Conservation (phyloP, 108 stramenopile genomes). For the Skeletonema grethae region DNA sequence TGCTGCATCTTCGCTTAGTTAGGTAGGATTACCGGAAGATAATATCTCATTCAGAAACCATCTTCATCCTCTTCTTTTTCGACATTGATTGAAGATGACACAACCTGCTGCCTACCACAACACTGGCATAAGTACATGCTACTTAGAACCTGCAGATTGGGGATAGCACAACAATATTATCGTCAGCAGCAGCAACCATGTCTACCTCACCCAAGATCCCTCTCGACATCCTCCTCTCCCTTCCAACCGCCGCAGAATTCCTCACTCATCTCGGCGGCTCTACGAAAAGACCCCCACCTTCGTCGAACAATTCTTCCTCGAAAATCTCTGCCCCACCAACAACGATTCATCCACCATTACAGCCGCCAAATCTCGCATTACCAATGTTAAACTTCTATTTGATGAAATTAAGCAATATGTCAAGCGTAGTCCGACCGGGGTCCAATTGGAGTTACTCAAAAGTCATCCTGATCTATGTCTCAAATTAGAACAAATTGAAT, state of each 20-base stretch:
- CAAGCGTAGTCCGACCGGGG: constrained; percentile 43
- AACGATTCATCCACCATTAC: constrained; percentile 15
- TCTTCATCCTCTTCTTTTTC: too few species aligned
- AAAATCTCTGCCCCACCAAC: constrained; percentile 15
- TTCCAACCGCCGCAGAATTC: constrained; percentile 39
- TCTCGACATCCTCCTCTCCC: constrained; percentile 40
- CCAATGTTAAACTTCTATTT: constrained; percentile 61
- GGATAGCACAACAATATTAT: too few species aligned
- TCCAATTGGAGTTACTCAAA: constrained; percentile 66
- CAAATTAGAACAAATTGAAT: constrained; percentile 15
- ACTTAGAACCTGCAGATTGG: too few species aligned
- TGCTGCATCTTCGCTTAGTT: too few species aligned
- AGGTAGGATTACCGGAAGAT: too few species aligned
- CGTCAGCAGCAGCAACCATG: too few species aligned
- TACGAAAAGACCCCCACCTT: constrained; percentile 90
- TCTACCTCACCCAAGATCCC: constrained; percentile 8
- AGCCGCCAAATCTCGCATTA: constrained; percentile 31
- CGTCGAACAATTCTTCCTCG: constrained; percentile 56
- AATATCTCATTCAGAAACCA: too few species aligned
- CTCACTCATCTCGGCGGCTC: constrained; percentile 72
- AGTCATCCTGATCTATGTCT: constrained; percentile 73
- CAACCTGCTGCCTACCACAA: too few species aligned
- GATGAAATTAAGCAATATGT: constrained; percentile 65
- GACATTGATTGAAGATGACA: too few species aligned
- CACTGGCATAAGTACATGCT: too few species aligned